A percentile compares a stretch with the other conserved stretches of the same genome.
These are phyloP conservation scores for Ajuga reptans DNA, from an alignment of 305 asterid species.

Conservation along the genomic window DNA sequence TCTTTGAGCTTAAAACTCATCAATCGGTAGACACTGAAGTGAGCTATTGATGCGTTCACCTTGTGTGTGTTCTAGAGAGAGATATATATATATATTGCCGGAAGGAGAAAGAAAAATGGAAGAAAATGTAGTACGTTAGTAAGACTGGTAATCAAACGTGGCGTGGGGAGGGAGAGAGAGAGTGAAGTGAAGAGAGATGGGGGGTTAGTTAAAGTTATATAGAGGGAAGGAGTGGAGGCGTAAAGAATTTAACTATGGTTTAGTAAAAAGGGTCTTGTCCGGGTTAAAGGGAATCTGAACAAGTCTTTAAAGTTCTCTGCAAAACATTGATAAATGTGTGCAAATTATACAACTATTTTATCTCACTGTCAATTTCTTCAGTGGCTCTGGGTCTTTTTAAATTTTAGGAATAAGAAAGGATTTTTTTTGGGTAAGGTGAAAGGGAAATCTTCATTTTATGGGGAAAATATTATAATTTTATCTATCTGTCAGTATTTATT, in stretches of 20 bases:
- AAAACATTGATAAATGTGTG: slow-evolving; percentile 25
- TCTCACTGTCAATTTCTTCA: slow-evolving; percentile 23
- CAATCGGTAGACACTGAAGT: not conserved
- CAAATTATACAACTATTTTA: slow-evolving; percentile 5
- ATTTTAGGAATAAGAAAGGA: slow-evolving; percentile 1
- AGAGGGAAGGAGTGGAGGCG: slow-evolving; percentile 11
- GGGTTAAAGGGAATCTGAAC: slow-evolving; percentile 38
- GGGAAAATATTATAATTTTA: not conserved
- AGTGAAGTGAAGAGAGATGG: not conserved
- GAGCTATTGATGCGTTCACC: slow-evolving; percentile 18
- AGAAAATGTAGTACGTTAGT: slow-evolving; percentile 14
- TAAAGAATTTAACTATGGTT: slow-evolving; percentile 22
- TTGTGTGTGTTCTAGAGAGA: slow-evolving; percentile 13
- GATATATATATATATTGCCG: too few species aligned
- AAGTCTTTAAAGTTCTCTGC: slow-evolving; percentile 9
- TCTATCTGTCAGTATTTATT: not conserved
- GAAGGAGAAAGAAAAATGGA: slow-evolving; percentile 5
- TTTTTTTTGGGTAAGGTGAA: slow-evolving; percentile 9
- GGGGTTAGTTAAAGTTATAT: slow-evolving; percentile 26
- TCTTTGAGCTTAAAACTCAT: not conserved
- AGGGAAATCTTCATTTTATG: not conserved
- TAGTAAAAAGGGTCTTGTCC: slow-evolving; percentile 18
- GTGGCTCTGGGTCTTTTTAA: slow-evolving; percentile 15
- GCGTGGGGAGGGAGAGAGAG: slow-evolving; percentile 12
- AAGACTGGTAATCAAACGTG: slow-evolving; percentile 31